Evolutionary conservation across 1,284 basidiomycete species (phyloP).

Genomic region (Thelephora terrestris): DNA sequence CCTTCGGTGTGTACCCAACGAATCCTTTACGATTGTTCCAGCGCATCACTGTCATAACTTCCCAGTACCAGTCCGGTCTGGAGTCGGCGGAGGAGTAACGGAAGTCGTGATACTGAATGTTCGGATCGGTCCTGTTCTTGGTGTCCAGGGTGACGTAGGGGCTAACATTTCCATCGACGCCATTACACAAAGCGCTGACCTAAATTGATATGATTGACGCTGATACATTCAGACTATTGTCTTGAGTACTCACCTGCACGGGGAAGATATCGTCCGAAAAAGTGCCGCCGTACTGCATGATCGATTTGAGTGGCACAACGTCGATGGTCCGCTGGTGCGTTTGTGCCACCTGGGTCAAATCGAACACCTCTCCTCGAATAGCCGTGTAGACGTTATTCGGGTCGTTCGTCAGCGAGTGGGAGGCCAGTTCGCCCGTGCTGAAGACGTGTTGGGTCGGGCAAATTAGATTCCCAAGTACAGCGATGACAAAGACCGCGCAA

Average conservation of each 20-base stretch:
- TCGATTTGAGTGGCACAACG: conserved; percentile 66
- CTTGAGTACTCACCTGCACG: conserved; percentile 58
- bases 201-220: conserved; percentile 18
- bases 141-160: conserved; percentile 79
- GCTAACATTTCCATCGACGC: conserved; percentile 70
- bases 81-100: conserved; percentile 79
- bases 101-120: conserved; percentile 95
- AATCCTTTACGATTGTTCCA: conserved; percentile 86
- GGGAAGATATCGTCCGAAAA: conserved; percentile 82
- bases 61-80: conserved; percentile 96
- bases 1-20: conserved; percentile 77
- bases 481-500: conserved; percentile 88
- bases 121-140: conserved; percentile 71
- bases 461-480: conserved; percentile 79
- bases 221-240: neutral
- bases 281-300: conserved; percentile 79
- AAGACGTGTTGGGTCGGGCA: conserved; percentile 94
- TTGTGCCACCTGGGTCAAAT: conserved; percentile 50
- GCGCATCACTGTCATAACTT: conserved; percentile 85
- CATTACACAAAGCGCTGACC: conserved; percentile 92
- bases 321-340: conserved; percentile 62
- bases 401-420: conserved; percentile 55
- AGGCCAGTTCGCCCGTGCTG: conserved; percentile 64
- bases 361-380: conserved; percentile 91
- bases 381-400: conserved; percentile 72